Evolutionary conservation across 768 basidiomycete species (phyloP), one percentile per base, ranked within the genome.

Genomic region (Dendrothele bispora): DNA sequence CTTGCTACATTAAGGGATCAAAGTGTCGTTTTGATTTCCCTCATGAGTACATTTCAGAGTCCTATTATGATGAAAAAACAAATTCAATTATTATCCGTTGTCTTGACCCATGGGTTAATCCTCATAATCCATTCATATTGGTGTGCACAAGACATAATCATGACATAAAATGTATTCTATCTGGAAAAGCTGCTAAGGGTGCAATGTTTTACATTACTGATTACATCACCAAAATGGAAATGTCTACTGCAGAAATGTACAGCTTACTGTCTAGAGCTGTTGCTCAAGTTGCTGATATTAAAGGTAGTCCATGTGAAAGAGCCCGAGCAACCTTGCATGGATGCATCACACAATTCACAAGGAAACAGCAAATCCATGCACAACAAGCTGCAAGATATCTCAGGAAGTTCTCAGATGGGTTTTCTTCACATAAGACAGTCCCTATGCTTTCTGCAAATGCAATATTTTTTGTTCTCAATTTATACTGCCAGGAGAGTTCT

Each of bases 191-290:
- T 32, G 67, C 63, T 0, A 69, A 65, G 39, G 66, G 65, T 15
- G 64, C 65, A 0, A 67, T 69, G 58, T 68, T 64, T 43, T 70
- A 68, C 40, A 66, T 70, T 15, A 61, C 63, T 0, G 56, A 69
- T 30, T 68, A 69, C 37, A 69, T 69, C n/a, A 70, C 66, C 12
- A 70, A 68, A 37, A 56, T 61, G 53, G 62, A 58, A 15, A 3
- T 57, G 2, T 65, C 61, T 5, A 63, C 58, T 3, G 52, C 62
- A 46, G 44, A 69, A 18, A 53, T 63, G 48, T 28, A 65, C 0
- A 55, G 56, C 0, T 22, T 64, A 0, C 27, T 66, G 7, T 68
- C 61, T 1, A 27, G 46, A 10, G 62, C 63, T 4, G 61, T 66
- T 21, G 27, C 45, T 4, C 40, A 32, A 32, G 38, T 26, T 25